A percentile compares a stretch with the other conserved stretches of the same genome.
Evolutionary conservation across 2,329 filamentous ascomycete genomes (phyloP).

Genomic region (Daldinia sp.): DNA sequence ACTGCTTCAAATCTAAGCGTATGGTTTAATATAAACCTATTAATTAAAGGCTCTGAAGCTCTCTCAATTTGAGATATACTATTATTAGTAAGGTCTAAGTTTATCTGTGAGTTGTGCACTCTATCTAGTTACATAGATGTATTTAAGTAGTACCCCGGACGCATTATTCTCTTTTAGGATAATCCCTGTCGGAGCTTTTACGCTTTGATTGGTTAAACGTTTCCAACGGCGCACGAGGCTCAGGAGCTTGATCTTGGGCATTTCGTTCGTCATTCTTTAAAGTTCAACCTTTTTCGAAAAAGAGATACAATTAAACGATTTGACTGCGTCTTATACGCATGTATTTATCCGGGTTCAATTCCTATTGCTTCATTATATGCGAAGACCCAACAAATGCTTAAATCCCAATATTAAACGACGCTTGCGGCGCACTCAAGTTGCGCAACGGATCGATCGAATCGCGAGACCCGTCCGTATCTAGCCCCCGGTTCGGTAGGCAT

Average conservation of each 20-base stretch:
- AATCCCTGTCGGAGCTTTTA: conserved; percentile 23
- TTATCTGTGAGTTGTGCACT: too few species aligned
- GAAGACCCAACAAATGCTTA: conserved; percentile 4
- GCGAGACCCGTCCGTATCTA: conserved; percentile 9
- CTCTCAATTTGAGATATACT: too few species aligned
- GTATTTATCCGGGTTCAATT: neutral
- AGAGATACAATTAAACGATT: conserved; percentile 15
- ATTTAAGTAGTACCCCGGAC: conserved; percentile 1
- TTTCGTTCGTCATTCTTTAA: conserved; percentile 29
- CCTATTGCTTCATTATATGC: neutral
- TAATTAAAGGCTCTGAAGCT: too few species aligned
- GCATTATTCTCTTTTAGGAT: conserved; percentile 20
- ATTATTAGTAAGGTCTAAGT: too few species aligned
- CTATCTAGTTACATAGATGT: neutral
- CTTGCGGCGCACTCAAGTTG: conserved; percentile 23
- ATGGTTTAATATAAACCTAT: too few species aligned
- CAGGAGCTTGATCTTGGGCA: conserved; percentile 36
- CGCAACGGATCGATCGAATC: conserved; percentile 14
- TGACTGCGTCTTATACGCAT: conserved; percentile 1
- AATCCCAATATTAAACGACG: conserved; percentile 8
- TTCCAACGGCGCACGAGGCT: conserved; percentile 37
- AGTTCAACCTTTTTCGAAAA: conserved; percentile 5
- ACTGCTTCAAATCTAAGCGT: too few species aligned
- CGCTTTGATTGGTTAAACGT: conserved; percentile 26
- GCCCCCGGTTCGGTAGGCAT: conserved; percentile 33